phyloP scores from a whole-genome alignment of 192 early-diverging fungal species.

The Backusella tuberculispora region DNA sequence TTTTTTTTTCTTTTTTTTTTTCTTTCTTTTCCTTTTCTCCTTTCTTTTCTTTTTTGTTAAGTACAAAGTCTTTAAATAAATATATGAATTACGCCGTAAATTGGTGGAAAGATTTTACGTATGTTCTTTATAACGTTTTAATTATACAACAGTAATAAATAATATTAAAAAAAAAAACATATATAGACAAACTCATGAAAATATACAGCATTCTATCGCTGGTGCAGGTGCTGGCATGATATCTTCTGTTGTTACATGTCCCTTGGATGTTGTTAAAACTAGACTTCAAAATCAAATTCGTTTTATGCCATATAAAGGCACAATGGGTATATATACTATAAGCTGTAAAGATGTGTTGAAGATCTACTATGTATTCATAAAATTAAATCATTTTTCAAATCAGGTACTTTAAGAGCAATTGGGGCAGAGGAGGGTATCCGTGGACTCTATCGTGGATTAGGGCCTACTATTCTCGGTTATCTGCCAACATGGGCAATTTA shows the following conservation, averaged over 20 bases:
- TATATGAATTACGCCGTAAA: constrained; percentile 28
- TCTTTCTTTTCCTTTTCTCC: neutral
- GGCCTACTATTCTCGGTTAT: constrained; percentile 87
- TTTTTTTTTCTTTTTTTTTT: too few relatives aligned
- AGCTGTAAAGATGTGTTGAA: too few relatives aligned
- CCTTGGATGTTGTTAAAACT: constrained; percentile 94
- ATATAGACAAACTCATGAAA: constrained; percentile 48
- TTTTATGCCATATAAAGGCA: constrained; percentile 56
- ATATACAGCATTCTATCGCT: constrained; percentile 76
- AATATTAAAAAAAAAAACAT: neutral
- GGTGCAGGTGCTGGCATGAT: constrained; percentile 85
- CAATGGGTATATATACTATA: constrained; percentile 42
- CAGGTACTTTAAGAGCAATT: constrained; percentile 72
- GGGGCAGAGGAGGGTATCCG: constrained; percentile 81
- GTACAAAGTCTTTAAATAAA: neutral
- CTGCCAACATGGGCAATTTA: constrained; percentile 92
- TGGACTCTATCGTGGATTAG: constrained; percentile 89
- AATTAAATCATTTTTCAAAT: neutral
- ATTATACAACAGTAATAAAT: neutral
- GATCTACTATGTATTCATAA: neutral
- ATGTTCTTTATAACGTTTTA: neutral
- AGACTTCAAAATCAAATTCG: constrained; percentile 86
- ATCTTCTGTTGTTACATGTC: constrained; percentile 83
- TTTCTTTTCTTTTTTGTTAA: constrained; percentile 6
- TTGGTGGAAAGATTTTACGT: constrained; percentile 36